A percentile compares a stretch with the other conserved stretches of the same genome.
Conservation (phyloP, 2,329 filamentous ascomycete species). For the Fusarium succisae region DNA sequence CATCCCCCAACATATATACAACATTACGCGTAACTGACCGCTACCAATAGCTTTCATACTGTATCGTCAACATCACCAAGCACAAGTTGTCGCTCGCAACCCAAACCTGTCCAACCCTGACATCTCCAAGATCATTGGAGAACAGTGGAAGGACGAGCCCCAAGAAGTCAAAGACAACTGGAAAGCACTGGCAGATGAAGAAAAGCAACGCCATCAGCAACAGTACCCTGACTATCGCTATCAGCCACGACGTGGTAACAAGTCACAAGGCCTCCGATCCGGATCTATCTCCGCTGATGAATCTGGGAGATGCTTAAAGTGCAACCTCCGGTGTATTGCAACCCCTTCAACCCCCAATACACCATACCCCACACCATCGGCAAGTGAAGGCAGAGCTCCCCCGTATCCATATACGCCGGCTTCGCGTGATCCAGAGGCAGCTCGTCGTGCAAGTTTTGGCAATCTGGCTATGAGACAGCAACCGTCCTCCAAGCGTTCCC, state of each 20-base stretch:
- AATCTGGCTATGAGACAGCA: conserved; percentile 36
- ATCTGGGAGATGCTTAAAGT: conserved; percentile 72
- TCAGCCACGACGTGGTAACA: conserved; percentile 76
- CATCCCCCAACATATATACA: neutral
- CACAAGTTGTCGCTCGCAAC: conserved; percentile 79
- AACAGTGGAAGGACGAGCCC: conserved; percentile 85
- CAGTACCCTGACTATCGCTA: conserved; percentile 96
- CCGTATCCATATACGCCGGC: conserved; percentile 36
- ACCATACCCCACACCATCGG: conserved; percentile 52
- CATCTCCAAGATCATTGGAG: conserved; percentile 96
- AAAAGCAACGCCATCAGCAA: conserved; percentile 87
- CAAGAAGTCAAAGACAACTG: conserved; percentile 82
- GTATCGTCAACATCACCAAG: conserved; percentile 93
- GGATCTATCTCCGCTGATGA: conserved; percentile 56
- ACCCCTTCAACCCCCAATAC: conserved; percentile 68
- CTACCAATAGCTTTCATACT: conserved; percentile 85
- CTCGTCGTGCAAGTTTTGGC: conserved; percentile 43
- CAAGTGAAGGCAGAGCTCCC: conserved; percentile 37
- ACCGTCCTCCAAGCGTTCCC: conserved; percentile 34
- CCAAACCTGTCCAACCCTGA: conserved; percentile 95
- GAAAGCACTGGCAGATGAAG: conserved; percentile 91
- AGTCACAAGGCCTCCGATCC: conserved; percentile 45
- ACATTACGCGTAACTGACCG: conserved; percentile 36
- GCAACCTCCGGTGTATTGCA: conserved; percentile 73
- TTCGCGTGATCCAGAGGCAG: conserved; percentile 33